Base-by-base conservation (phyloP, 1,139 yeast genomes). In the Blastobotrys apis region DNA sequence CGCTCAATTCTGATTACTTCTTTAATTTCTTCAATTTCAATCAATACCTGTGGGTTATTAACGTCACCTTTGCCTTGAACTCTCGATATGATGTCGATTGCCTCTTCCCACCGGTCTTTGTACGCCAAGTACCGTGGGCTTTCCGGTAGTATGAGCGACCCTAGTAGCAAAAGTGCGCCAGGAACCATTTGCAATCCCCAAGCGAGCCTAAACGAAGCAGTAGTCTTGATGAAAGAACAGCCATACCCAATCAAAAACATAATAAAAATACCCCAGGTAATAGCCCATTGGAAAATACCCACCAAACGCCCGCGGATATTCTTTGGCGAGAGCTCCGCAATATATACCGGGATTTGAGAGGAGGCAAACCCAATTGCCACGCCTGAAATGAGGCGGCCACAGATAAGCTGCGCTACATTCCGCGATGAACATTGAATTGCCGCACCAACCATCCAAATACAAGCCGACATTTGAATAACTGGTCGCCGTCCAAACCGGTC, bases 371-470 rank as follows among this genome's bases (percentile, higher is more conserved):
- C 94, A 50, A 82, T 74, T 47, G 84, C 82, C 41, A 80, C 49
- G 47, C 94, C 94, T 41, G 84, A 73, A 45, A 83, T 66, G 39
- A 76, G 59, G 58, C 94, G 76, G 22, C 90, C 88, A 37, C 71
- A 58, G 37, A 80, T 72, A 36, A 79, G 63, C 52, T 85, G 85
- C 81, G 94, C 84, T 41, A 84, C 82, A 33, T 80, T 75, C 41
- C 74, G 75, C 4, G 95, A 74, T 23, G 84, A 83, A 53, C 86
- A 77, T 67, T 90, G 97, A 49, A 88, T 72, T 30, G 83, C 77
- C 23, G 95, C 84, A 48, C 97, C 97, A 36, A 84, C 68, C 21
- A 87, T 71, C 67, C 92, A 90, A 55, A 87, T 66, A 3, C 80
- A 60, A 53, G 90, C 82, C 13, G 95, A 80, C 36, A 81, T 72